Evolutionary conservation across 2,329 filamentous ascomycete species (phyloP).

Genomic region (Aureobasidium melanogenum): DNA sequence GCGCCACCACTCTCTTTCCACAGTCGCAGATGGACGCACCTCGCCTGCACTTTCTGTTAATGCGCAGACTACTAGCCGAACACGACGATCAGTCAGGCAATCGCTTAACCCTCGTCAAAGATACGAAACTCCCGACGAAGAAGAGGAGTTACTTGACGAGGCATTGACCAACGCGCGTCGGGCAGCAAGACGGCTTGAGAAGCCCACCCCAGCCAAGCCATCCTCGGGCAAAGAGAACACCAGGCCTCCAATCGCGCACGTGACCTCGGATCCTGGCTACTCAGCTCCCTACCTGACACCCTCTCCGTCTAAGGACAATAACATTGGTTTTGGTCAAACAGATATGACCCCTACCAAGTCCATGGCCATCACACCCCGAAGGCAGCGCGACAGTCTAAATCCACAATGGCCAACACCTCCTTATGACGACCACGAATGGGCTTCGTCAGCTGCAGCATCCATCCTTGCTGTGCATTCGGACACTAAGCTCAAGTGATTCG

Average conservation of each 20-base stretch:
- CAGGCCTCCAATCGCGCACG: constrained; percentile 48
- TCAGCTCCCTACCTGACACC: constrained; percentile 57
- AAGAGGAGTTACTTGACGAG: constrained; percentile 91
- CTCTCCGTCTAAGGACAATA: constrained; percentile 74
- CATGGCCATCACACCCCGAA: constrained; percentile 56
- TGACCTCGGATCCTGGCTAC: constrained; percentile 34
- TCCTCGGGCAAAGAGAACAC: constrained; percentile 16
- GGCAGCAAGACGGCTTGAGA: constrained; percentile 62
- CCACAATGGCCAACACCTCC: constrained; percentile 92
- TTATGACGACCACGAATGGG: constrained; percentile 91
- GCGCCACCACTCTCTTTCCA: constrained; percentile 39
- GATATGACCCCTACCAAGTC: constrained; percentile 59
- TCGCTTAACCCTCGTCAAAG: constrained; percentile 67
- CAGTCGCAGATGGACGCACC: constrained; percentile 42
- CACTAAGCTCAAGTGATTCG: background rate
- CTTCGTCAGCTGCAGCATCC: constrained; percentile 56
- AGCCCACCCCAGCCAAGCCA: constrained; percentile 7
- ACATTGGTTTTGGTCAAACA: constrained; percentile 62
- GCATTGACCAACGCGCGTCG: constrained; percentile 68
- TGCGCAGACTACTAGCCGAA: constrained; percentile 50
- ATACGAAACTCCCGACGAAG: constrained; percentile 92
- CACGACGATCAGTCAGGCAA: constrained; percentile 62
- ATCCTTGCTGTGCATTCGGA: constrained; percentile 5
- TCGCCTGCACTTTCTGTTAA: constrained; percentile 38
- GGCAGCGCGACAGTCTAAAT: constrained; percentile 38